Conservation (phyloP, 495 filamentous ascomycete species). For the Neurospora tetrasperma region DNA sequence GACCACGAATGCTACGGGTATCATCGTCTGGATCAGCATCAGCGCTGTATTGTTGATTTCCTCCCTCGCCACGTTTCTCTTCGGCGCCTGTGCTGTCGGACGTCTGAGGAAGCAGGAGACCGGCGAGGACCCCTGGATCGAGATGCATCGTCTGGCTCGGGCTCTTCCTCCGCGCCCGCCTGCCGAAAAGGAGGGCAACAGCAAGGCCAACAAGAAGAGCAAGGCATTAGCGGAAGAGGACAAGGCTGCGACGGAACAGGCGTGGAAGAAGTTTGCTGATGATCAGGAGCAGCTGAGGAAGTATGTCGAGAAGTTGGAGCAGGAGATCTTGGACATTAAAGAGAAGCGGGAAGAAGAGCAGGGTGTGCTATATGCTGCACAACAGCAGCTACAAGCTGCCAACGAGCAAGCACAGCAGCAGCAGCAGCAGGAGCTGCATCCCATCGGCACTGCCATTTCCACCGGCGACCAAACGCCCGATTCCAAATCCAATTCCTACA, state of each 20-base stretch:
- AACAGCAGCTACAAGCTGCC: neutral
- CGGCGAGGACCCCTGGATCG: constrained; percentile 12
- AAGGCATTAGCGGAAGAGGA: neutral
- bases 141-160: constrained; percentile 10
- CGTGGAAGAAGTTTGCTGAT: constrained; percentile 10
- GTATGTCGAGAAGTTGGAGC: constrained; percentile 16
- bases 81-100: constrained; percentile 1
- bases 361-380: neutral
- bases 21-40: constrained; percentile 1
- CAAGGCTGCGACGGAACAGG: neutral
- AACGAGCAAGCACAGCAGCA: neutral
- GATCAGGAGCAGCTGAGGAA: constrained; percentile 9
- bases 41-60: constrained; percentile 5
- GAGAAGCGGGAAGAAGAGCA: neutral
- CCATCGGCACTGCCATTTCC: neutral
- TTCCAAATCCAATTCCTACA: neutral
- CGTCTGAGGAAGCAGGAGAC: neutral
- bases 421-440: neutral
- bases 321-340: constrained; percentile 7
- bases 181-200: neutral
- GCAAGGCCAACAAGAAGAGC: neutral
- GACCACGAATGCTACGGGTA: neutral
- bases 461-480: neutral
- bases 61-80: neutral
- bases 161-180: constrained; percentile 8